Evolutionary conservation across 1,139 yeast species (phyloP), one percentile per base, ranked within the genome.

Genomic region (Pichia sp.): DNA sequence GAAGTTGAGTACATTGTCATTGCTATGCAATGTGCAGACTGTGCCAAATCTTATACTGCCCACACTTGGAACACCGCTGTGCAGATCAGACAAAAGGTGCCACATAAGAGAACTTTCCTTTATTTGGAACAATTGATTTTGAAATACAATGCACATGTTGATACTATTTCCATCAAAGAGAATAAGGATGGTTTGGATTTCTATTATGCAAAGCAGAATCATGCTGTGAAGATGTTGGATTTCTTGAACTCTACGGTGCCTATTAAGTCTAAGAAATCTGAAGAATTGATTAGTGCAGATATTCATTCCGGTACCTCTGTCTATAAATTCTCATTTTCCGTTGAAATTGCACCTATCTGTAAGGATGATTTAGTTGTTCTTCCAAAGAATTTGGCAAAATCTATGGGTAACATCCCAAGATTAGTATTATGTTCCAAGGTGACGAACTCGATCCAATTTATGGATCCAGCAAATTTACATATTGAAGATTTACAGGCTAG

Each of bases 21-120:
- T 46, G 96, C 97, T 24, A 86, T 87, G 80, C 99, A 91, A 66
- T 91, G 99, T 69, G 80, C 97, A 3, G 99, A 91, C 66, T 91
- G 99, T 77, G 97, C 97, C 36, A 86, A 86, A 60, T 81, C 94
- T 2, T 91, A 82, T 58, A 91, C 98, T 14, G 83, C 93, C 24
- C 86, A 93, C 58, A 91, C 97, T 14, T 91, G 99, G 99, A 79
- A 93, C 63, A 96, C 98, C 8, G 75, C 91, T 12, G 94, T 93
- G 27, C 99, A 93, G 66, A 82, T 93, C 51, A 83, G 98, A 67
- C 99, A 91, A 62, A 93, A 93, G 59, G 98, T 93, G 26, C 77
- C 88, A 14, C 98, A 91, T 61, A 91, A 91, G 66, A 79, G 97
- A 66, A 91, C 99, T 7, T 93, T 91, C 60, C 73, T 91, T 56